Evolutionary conservation across 306 rosid genomes (phyloP), one percentile per base, ranked within the genome.

Genomic region (Vachellia pachyceras): DNA sequence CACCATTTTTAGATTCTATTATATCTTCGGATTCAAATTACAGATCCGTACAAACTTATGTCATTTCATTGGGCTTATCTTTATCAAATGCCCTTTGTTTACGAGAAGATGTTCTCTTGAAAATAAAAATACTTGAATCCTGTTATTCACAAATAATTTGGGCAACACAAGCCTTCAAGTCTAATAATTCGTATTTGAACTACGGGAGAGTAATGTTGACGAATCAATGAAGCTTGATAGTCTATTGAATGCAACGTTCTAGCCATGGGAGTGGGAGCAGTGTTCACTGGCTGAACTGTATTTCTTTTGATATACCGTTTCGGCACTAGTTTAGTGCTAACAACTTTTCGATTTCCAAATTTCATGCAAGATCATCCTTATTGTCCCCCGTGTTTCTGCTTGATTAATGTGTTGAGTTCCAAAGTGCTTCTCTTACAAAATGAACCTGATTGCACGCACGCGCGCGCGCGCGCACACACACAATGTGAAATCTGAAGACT

Each of bases 241-340:
- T 69, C 73, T 40, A 75, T 45, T 79, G 74, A 79, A 72, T 83
- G 63, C 77, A 14, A 37, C 8, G 49, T 46, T 40, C 44, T 40
- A 5, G 52, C 36, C n/a, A 11, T 10, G 15, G 10, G 49, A 40
- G 35, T 14, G 15, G 58, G 36, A 52, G 64, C 18, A 17, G 60
- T 74, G 65, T 69, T 79, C 77, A 9, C 75, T 36, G 14, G 76
- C 42, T 13, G 65, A 18, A 49, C 40, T 55, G 10, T 7, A 39
- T 12, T 11, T 72, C 40, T 67, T 39, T 23, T 64, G 75, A 33
- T 17, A 49, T 29, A 47, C 41, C 5, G 9, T 49, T 73, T 17
- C 23, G 72, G 75, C 46, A 54, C 35, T 40, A 77, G 69, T 82
- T 58, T 14, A 22, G 41, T 23, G 18, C 72, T 20, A 23, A 7